Conservation (phyloP, 345 rosid genomes). For the Litchi chinensis region DNA sequence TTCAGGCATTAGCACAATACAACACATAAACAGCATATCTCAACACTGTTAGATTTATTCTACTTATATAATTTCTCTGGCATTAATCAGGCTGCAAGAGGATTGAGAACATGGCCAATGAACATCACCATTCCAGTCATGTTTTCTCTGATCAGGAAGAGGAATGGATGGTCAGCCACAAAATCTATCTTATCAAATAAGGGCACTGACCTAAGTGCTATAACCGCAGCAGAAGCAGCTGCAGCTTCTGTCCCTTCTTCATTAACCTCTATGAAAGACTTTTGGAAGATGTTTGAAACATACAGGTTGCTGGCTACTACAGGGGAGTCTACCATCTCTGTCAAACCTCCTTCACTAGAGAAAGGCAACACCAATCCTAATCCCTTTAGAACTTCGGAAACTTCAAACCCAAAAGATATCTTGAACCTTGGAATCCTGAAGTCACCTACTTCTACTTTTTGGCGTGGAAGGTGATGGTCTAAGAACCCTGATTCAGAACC, state of each 20-base stretch:
- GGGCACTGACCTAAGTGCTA: not conserved
- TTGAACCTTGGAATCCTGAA: constrained; percentile 66
- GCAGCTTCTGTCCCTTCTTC: constrained; percentile 87
- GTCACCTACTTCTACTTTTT: constrained; percentile 42
- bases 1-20: constrained; percentile 6
- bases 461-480: constrained; percentile 47
- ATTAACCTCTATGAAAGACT: constrained; percentile 66
- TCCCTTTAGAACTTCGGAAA: constrained; percentile 49
- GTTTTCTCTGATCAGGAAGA: constrained; percentile 62
- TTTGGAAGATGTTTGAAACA: constrained; percentile 61
- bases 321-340: constrained; percentile 61
- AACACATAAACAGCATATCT: not conserved
- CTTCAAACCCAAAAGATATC: constrained; percentile 59
- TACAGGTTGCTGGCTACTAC: constrained; percentile 32
- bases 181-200: constrained; percentile 39
- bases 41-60: constrained; percentile 1
- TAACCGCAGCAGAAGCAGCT: constrained; percentile 54
- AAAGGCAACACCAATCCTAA: constrained; percentile 60
- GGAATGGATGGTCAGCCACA: constrained; percentile 76
- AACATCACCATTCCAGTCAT: constrained; percentile 61
- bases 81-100: constrained; percentile 32
- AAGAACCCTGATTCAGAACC: constrained; percentile 51
- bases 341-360: constrained; percentile 50
- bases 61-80: constrained; percentile 15
- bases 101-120: constrained; percentile 59